Evolutionary conservation across 2,329 filamentous ascomycete genomes (phyloP).

Genomic region (Beauveria pseudobassiana): DNA sequence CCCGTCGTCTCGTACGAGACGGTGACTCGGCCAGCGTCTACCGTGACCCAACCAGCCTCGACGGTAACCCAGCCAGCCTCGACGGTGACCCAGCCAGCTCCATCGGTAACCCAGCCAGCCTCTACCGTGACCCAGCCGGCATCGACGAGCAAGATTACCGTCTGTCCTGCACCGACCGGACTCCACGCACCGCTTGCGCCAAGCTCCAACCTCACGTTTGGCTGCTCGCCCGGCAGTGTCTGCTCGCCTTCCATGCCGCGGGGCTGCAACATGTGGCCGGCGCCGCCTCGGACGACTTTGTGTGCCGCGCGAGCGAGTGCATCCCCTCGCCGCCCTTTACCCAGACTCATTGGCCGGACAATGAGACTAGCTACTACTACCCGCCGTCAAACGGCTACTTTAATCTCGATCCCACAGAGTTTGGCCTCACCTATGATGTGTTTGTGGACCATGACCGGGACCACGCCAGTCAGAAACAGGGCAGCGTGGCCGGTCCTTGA

Average conservation of each 20-base stretch:
- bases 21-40: conserved; percentile 15
- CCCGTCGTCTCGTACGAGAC: conserved; percentile 27
- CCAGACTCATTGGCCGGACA: conserved; percentile 34
- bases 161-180: conserved; percentile 40
- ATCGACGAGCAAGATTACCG: conserved; percentile 18
- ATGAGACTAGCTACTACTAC: conserved; percentile 44
- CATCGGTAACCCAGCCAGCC: conserved; percentile 15
- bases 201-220: conserved; percentile 41
- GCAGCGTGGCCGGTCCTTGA: no score
- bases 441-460: conserved; percentile 32
- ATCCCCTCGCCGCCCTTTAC: conserved; percentile 31
- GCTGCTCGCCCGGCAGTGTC: conserved; percentile 44
- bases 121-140: not conserved
- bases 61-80: conserved; percentile 14
- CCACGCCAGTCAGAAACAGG: not conserved
- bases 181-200: conserved; percentile 23
- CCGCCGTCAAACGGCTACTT: conserved; percentile 49
- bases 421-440: conserved; percentile 56
- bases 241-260: conserved; percentile 44
- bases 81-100: not conserved
- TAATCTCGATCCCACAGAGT: conserved; percentile 52
- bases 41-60: not conserved
- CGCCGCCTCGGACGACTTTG: conserved; percentile 35
- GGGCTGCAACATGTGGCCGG: conserved; percentile 44
- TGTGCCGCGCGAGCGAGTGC: conserved; percentile 40